Evolutionary conservation across 2,329 filamentous ascomycete genomes (phyloP).

Genomic region (Fusarium liriodendri): DNA sequence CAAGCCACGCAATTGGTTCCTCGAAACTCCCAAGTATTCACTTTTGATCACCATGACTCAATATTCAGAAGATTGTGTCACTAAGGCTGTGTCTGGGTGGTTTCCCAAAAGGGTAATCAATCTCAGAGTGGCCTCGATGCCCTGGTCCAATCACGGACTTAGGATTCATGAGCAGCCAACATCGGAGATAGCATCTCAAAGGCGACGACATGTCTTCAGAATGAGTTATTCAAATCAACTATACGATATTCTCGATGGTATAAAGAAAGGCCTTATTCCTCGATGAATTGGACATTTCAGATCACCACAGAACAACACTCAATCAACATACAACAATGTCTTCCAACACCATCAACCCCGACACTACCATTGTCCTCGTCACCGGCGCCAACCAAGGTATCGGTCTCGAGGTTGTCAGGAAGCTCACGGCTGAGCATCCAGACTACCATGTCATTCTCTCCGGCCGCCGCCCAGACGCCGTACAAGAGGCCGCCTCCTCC

Average conservation of each 20-base stretch:
- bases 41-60: neutral
- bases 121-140: conserved; percentile 24
- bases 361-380: conserved; percentile 19
- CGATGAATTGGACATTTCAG: neutral
- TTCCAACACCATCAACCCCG: conserved; percentile 7
- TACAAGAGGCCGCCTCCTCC: conserved; percentile 15
- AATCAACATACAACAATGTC: conserved; percentile 10
- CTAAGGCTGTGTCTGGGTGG: neutral
- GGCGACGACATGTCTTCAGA: neutral
- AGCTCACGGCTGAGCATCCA: conserved; percentile 17
- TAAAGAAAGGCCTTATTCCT: neutral
- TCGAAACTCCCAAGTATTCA: neutral
- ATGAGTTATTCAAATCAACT: neutral
- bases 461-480: conserved; percentile 5
- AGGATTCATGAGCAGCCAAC: conserved; percentile 5
- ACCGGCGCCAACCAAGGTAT: conserved; percentile 29
- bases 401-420: conserved; percentile 20
- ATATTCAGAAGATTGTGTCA: neutral
- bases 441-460: conserved; percentile 27
- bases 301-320: neutral
- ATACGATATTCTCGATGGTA: neutral
- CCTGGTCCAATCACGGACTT: conserved; percentile 30
- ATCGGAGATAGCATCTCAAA: conserved; percentile 7
- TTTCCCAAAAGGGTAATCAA: conserved; percentile 30
- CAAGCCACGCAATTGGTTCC: neutral